Percentiles rank a stretch among this genome's conserved stretches.
phyloP scores from a whole-genome alignment of 805 yeast species.

The Zygosaccharomyces gambellarensis region DNA sequence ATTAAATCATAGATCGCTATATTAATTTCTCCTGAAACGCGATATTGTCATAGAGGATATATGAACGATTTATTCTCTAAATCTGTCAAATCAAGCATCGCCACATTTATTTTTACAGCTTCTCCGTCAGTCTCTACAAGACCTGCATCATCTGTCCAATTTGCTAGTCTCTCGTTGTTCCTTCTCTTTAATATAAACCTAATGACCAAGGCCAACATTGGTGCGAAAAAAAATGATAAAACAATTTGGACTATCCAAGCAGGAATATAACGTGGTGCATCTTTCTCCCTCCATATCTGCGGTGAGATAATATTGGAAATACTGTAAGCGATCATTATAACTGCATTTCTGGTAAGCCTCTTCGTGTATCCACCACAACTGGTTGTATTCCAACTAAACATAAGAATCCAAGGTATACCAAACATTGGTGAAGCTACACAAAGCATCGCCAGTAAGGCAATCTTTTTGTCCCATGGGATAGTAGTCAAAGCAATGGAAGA shows the following conservation, averaged over 20 bases:
- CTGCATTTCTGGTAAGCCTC: constrained; percentile 42
- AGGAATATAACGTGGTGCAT: constrained; percentile 42
- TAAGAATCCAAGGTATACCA: constrained; percentile 40
- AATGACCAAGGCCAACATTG: constrained; percentile 40
- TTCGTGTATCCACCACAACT: constrained; percentile 49
- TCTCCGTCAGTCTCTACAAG: constrained; percentile 33
- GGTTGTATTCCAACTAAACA: constrained; percentile 36
- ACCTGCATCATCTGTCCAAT: constrained; percentile 19
- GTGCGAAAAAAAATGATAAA: constrained; percentile 45
- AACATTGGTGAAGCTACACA: constrained; percentile 44
- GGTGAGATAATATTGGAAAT: constrained; percentile 52
- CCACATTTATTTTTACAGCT: constrained; percentile 31
- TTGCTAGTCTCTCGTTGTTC: constrained; percentile 38
- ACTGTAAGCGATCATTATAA: constrained; percentile 43
- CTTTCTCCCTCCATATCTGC: constrained; percentile 48
- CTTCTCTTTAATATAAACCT: constrained; percentile 43
- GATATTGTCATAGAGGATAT: constrained; percentile 39
- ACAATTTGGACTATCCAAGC: constrained; percentile 57
- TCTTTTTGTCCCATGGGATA: constrained; percentile 41
- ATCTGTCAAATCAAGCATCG: constrained; percentile 51
- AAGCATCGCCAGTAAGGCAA: constrained; percentile 45
- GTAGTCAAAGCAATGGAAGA: constrained; percentile 45
- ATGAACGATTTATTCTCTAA: constrained; percentile 47
- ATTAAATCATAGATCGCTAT: no score
- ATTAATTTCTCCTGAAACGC: no score